These are phyloP conservation scores for Marasmius oreades DNA, from an alignment of 1,284 basidiomycete genomes.

Conservation along the genomic window DNA sequence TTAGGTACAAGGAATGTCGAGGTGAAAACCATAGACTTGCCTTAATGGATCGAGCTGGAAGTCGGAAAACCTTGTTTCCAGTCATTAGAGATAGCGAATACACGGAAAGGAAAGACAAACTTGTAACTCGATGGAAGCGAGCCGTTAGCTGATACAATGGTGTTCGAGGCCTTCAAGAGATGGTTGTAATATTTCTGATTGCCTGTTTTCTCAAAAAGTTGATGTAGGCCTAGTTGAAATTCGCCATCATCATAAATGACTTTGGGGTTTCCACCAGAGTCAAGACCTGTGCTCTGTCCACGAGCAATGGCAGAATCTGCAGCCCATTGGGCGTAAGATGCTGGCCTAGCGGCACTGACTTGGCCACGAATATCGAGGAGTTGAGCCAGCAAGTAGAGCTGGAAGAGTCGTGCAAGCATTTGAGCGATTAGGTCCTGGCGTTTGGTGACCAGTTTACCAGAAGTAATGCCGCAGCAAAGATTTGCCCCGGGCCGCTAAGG, in stretches of 20 bases:
- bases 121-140: conserved; percentile 34
- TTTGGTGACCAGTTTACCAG: too few relatives aligned
- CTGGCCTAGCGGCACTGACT: conserved; percentile 21
- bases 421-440: too few relatives aligned
- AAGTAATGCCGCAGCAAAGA: too few relatives aligned
- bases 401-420: background rate
- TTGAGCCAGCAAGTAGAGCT: background rate
- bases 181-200: conserved; percentile 40
- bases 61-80: conserved; percentile 24
- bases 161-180: conserved; percentile 33
- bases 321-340: conserved; percentile 40
- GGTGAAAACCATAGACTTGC: background rate
- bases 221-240: conserved; percentile 36
- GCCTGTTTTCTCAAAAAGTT: conserved; percentile 35
- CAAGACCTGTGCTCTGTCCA: conserved; percentile 40
- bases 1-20: background rate
- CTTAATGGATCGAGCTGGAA: conserved; percentile 33
- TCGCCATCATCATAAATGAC: conserved; percentile 43
- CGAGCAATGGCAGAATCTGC: conserved; percentile 41
- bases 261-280: conserved; percentile 26
- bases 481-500: too few relatives aligned
- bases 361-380: background rate
- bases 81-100: background rate
- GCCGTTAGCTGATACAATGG: conserved; percentile 35
- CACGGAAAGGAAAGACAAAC: conserved; percentile 22